Base-by-base conservation (phyloP, 148 eudicot species). In the Cornus controversa region DNA sequence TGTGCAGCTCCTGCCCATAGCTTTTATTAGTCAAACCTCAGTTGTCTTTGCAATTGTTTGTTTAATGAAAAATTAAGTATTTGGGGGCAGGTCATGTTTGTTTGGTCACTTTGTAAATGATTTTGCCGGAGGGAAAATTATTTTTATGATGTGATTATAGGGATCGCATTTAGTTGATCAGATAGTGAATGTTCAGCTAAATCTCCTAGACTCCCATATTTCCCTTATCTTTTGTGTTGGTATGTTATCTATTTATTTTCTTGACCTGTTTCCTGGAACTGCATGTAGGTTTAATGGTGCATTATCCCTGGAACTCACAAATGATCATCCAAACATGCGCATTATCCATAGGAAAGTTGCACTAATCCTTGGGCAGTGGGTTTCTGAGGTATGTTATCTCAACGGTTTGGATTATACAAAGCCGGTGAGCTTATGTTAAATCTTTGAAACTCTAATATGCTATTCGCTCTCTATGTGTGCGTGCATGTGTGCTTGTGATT, bases 281-380 rank as follows among this genome's bases (percentile, higher is more conserved):
- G 23, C 75, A 75, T 87, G 78, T 80, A 96, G 98, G 99, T 96
- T 96, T 76, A 87, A 87, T 85, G 92, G 90, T 79, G 99, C 98
- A 5, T 81, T 96, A 83, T 90, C 98, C 8, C 80, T 86, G 63
- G 99, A 96, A 77, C 80, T 96, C 70, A 90, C 92, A 80, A 96
- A 93, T 81, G 92, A 92, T 84, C 92, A 96, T 84, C 96, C 98
- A 69, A 96, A 93, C 83, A 92, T 90, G 97, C 91, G 94, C 66
- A 87, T 96, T 80, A 91, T 93, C 80, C 93, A 88, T 76, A 83
- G 99, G 80, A 96, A 96, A 89, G 98, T 93, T 85, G 98, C 97
- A 62, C 83, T 96, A 63, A 91, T 96, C 70, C 91, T 96, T 29
- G 99, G 99, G 73, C 99, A 96, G 78, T 96, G 99, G 99, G 98